Evolutionary conservation across 2,329 filamentous ascomycete genomes (phyloP).

Genomic region (Orbilia oligospora): DNA sequence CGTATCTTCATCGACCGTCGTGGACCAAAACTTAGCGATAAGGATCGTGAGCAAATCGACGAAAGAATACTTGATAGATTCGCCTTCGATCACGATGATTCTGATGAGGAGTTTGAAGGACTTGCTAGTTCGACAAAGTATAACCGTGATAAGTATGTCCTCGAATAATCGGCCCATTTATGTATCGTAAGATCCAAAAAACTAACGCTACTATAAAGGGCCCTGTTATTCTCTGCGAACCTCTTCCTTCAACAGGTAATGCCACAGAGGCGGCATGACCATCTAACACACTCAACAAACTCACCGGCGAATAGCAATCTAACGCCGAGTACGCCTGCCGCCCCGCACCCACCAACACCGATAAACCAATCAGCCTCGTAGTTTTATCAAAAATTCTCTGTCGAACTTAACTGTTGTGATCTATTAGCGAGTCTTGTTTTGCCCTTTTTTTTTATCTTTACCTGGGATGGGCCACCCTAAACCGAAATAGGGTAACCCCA

Average conservation of each 20-base stretch:
- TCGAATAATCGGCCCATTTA: neutral
- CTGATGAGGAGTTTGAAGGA: conserved; percentile 48
- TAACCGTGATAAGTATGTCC: conserved; percentile 52
- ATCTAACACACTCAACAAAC: conserved; percentile 34
- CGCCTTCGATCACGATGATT: conserved; percentile 58
- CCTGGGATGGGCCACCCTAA: conserved; percentile 11
- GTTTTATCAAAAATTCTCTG: conserved; percentile 15
- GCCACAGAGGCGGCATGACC: conserved; percentile 48
- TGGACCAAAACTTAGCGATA: conserved; percentile 42
- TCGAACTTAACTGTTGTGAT: conserved; percentile 49
- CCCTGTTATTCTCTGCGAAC: conserved; percentile 53
- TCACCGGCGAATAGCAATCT: conserved; percentile 44
- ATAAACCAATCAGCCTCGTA: conserved; percentile 32
- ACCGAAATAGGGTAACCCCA: conserved; percentile 11
- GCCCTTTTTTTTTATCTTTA: conserved; percentile 41
- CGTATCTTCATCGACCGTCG: conserved; percentile 51
- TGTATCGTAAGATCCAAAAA: neutral
- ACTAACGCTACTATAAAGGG: conserved; percentile 11
- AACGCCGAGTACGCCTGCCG: conserved; percentile 41
- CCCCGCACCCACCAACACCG: conserved; percentile 43
- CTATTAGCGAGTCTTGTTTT: conserved; percentile 57
- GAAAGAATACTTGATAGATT: conserved; percentile 53
- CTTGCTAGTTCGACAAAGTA: conserved; percentile 30
- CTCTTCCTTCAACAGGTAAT: conserved; percentile 58
- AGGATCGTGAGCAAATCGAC: conserved; percentile 52